Percentiles rank a stretch among this genome's conserved stretches.
Evolutionary conservation across 2,329 filamentous ascomycete genomes (phyloP).

Genomic region (Colletotrichum musicola): DNA sequence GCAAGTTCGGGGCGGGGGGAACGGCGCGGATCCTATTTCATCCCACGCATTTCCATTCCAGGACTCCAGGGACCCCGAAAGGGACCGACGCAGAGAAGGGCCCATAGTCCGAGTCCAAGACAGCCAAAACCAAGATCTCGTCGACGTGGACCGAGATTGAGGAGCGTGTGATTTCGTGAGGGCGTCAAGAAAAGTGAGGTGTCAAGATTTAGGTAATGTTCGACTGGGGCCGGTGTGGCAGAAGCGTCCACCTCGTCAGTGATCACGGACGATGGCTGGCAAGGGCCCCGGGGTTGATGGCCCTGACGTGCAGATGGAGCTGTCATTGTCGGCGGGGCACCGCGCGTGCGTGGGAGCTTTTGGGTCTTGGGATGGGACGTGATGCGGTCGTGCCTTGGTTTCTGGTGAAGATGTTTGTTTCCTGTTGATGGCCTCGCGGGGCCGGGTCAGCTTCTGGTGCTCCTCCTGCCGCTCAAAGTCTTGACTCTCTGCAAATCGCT

Average conservation of each 20-base stretch:
- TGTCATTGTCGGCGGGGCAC: neutral
- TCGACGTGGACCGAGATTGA: conserved; percentile 7
- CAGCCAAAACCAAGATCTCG: conserved; percentile 15
- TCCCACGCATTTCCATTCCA: neutral
- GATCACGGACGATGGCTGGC: neutral
- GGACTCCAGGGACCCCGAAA: neutral
- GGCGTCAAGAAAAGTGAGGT: conserved; percentile 14
- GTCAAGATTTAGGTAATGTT: conserved; percentile 25
- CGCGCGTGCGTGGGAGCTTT: neutral
- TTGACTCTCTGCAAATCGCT: conserved; percentile 1
- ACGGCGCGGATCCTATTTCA: too few relatives aligned
- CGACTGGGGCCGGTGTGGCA: conserved; percentile 6
- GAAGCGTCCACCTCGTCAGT: neutral
- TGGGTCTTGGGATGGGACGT: too few relatives aligned
- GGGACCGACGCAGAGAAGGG: neutral
- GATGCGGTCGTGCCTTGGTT: conserved; percentile 11
- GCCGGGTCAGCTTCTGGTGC: too few relatives aligned
- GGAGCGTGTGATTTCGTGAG: conserved; percentile 15
- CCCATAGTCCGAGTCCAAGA: conserved; percentile 4
- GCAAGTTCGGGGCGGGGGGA: neutral
- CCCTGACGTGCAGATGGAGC: conserved; percentile 20
- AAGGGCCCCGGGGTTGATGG: neutral
- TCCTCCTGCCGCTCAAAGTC: neutral
- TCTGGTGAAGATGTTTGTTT: conserved; percentile 13
- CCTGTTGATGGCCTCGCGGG: neutral